Evolutionary conservation across 164 flowering plant genomes (phyloP), one percentile per base, ranked within the genome.

Genomic region (Piper betle): DNA sequence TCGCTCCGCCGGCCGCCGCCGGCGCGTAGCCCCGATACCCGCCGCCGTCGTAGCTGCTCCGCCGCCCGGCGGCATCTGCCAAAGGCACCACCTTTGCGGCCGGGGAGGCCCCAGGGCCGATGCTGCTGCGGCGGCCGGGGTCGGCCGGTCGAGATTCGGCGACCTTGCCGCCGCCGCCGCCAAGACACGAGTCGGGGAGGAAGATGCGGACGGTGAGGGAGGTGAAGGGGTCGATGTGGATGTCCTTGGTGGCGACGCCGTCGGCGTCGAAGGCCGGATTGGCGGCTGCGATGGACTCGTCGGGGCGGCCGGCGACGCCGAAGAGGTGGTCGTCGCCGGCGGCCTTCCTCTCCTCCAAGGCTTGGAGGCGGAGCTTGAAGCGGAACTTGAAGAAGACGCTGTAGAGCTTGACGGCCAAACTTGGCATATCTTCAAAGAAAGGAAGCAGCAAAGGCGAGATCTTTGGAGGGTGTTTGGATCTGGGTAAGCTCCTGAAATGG

Each of bases 231-330:
- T 86, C 89, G 55, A 92, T 84, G 65, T 92, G 98, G 58, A 89
- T 81, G 64, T 92, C 97, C 67, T 92, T 92, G 53, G 96, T 89
- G 61, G 98, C 97, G 16, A 92, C 91, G n/a, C 94, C 94, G 52
- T 93, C 98, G 68, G 85, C 60, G 71, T 84, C 60, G 72, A 93
- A 93, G 16, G 80, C 66, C 4, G 98, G 96, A 55, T 88, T 93
- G 9, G 82, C 78, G 3, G 97, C 80, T 18, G 79, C 82, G 6
- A 80, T 70, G 4, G 91, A 68, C 58, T 87, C 97, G 5, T 82
- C 97, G 10, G 96, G 88, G 4, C 98, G 80, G 16, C 92, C 74
- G 2, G 96, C 80, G 62, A 93, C 83, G 2, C 97, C 98, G 66
- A 84, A 93, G 10, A 80, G 71, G 53, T 59, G 57, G 5, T 66